Conservation (phyloP, 2,329 filamentous ascomycete genomes). For the Apiospora aurea region DNA sequence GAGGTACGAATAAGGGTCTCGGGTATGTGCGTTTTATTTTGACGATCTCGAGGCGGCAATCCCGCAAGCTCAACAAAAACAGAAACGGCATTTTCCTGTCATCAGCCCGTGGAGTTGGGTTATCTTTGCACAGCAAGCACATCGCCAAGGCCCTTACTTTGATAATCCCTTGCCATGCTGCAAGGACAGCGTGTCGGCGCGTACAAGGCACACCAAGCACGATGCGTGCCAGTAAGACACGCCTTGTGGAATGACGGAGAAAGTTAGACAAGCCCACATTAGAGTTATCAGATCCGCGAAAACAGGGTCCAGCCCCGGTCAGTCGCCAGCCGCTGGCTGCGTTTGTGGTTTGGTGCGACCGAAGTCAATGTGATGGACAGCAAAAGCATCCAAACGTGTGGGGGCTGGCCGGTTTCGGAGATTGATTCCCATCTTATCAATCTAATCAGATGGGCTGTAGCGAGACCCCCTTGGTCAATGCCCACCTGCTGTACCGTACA, state of each 20-base stretch:
- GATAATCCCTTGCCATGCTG: not conserved
- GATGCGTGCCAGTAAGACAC: not conserved
- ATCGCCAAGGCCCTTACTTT: not conserved
- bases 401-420: slow-evolving; percentile 11
- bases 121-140: not conserved
- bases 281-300: slow-evolving; percentile 21
- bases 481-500: not conserved
- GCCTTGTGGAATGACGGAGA: not conserved
- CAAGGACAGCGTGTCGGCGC: not conserved
- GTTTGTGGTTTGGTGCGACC: not conserved
- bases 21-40: too few relatives aligned
- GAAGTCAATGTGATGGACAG: not conserved
- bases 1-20: too few relatives aligned
- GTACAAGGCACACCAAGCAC: not conserved
- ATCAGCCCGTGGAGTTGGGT: not conserved
- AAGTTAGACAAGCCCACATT: not conserved
- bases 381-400: not conserved
- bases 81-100: not conserved
- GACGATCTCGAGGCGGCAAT: not conserved
- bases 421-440: slow-evolving; percentile 17
- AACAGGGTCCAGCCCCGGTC: not conserved
- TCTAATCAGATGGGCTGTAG: slow-evolving; percentile 1
- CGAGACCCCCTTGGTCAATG: not conserved
- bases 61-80: not conserved
- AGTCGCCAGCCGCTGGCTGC: not conserved